phyloP scores from a whole-genome alignment of 768 basidiomycete genomes.

The Leccinum pellstonianum region DNA sequence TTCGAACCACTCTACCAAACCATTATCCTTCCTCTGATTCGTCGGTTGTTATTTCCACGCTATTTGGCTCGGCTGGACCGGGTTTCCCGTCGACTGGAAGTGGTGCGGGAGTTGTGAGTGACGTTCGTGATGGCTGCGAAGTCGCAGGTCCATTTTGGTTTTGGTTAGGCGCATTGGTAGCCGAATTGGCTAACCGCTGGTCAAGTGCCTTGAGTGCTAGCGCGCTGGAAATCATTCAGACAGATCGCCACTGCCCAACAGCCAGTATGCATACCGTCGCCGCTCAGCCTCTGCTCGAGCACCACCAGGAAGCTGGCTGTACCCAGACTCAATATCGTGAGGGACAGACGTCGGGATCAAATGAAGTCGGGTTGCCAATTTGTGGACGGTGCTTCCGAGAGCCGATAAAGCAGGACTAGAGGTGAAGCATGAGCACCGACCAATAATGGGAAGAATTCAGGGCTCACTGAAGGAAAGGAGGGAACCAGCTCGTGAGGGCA shows the following conservation, averaged over 20 bases:
- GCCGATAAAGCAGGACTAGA: constrained; percentile 67
- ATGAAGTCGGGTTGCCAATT: constrained; percentile 63
- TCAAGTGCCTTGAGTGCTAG: constrained; percentile 97
- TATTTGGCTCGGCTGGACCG: constrained; percentile 22
- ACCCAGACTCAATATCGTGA: constrained; percentile 71
- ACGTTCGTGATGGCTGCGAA: constrained; percentile 28
- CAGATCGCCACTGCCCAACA: neutral
- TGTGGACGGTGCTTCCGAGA: constrained; percentile 67
- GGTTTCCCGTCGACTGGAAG: constrained; percentile 33
- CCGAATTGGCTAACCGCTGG: constrained; percentile 76
- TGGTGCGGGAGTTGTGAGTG: constrained; percentile 31
- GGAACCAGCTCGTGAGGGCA: constrained; percentile 94
- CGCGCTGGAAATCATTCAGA: constrained; percentile 52
- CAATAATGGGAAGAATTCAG: neutral
- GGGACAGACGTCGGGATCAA: constrained; percentile 64
- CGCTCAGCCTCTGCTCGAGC: constrained; percentile 96
- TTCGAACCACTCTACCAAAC: no score
- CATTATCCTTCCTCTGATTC: constrained; percentile 26
- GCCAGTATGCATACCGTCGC: constrained; percentile 59
- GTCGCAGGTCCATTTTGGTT: constrained; percentile 31
- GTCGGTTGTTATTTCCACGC: constrained; percentile 14
- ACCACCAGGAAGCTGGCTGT: constrained; percentile 77
- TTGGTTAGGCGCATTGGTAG: constrained; percentile 30
- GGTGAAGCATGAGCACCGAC: constrained; percentile 2
- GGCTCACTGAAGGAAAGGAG: constrained; percentile 88